Evolutionary conservation across 176 grass and related monocot genomes (phyloP), one percentile per base, ranked within the genome.

Genomic region (Triticum urartu): DNA sequence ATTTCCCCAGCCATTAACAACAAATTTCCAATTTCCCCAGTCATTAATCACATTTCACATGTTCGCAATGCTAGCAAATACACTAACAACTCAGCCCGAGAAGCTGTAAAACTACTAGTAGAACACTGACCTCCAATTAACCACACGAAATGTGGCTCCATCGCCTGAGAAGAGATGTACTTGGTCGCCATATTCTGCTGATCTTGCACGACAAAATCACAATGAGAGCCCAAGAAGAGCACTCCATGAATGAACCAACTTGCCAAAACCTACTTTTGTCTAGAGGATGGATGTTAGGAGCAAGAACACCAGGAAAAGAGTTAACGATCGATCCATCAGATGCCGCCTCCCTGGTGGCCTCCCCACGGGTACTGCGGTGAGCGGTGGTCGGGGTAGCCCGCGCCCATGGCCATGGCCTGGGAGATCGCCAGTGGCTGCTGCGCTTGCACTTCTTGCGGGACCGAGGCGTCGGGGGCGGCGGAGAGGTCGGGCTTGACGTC

Each of bases 401-500:
- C 52, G 40, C 47, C 77, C 77, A 88, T 88, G 63, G 50, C 38
- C 70, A 33, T 33, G n/a, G 82, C 71, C 1, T 70, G 77, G 3
- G 90, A 81, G 7, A 79, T 30, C 6, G 30, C 18, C 5, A 84
- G 32, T 6, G 81, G 78, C 38, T 81, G 11, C 48, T 85, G 81
- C 4, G 70, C 69, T 24, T 78, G 86, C 3, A 43, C n/a, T 20
- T 89, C 66, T 2, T 86, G 87, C 5, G 83, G 33, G 1, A 75
- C 5, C 3, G 90, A 82, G 1, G 82, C 76, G 3, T 79, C 71
- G 22, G 86, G 50, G 7, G 74, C 80, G 42, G 30, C 1, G 77
- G 89, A 81, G 40, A 85, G 71, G 35, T 88, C 82, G 22, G 90
- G 90, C 86, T 91, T 88, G 82, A 85, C 82, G 59, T 89, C 90